A percentile compares a stretch with the other conserved stretches of the same genome.
Conservation (phyloP, 2,329 filamentous ascomycete genomes). For the Setomelanomma holmii region DNA sequence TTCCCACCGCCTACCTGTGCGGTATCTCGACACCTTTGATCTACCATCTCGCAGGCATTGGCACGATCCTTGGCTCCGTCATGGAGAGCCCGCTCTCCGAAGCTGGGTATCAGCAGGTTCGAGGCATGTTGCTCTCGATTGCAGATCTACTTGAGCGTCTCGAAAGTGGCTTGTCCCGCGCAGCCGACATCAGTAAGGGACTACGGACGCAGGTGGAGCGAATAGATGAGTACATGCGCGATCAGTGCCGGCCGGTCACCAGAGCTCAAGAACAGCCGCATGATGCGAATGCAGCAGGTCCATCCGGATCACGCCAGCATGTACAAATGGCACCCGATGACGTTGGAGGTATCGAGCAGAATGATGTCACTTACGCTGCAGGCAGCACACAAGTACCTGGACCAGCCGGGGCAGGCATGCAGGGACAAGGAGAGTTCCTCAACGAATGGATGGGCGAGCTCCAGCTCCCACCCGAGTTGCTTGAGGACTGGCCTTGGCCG, state of each 20-base stretch:
- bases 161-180: conserved; percentile 30
- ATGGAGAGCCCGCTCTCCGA: conserved; percentile 55
- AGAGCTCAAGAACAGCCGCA: too few species aligned
- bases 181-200: not conserved
- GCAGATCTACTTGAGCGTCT: conserved; percentile 56
- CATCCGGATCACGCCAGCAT: too few species aligned
- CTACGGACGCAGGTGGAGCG: not conserved
- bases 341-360: too few species aligned
- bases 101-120: conserved; percentile 51
- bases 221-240: not conserved
- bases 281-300: too few species aligned
- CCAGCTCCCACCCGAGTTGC: not conserved
- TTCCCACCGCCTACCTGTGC: conserved; percentile 55
- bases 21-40: conserved; percentile 59
- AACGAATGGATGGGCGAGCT: not conserved
- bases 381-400: not conserved
- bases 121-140: conserved; percentile 51
- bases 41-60: conserved; percentile 59
- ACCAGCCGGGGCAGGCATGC: not conserved
- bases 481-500: not conserved
- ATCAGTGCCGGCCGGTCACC: not conserved
- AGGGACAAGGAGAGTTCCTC: not conserved
- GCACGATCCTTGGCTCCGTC: conserved; percentile 57
- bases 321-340: too few species aligned
- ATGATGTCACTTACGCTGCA: not conserved